phyloP scores from a whole-genome alignment of 345 rosid genomes.

The Camelina neglecta region DNA sequence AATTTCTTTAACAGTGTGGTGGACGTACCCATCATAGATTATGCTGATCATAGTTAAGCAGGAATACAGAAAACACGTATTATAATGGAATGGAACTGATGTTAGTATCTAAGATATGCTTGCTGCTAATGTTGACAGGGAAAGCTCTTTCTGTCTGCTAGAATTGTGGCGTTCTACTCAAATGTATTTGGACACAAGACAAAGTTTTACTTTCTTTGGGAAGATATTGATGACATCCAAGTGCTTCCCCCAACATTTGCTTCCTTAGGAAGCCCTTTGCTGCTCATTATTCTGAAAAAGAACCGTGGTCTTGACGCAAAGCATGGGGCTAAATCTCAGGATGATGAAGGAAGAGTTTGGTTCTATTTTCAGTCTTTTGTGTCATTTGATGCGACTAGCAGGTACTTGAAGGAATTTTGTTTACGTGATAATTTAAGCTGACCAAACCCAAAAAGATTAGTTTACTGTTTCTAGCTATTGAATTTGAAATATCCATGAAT shows the following conservation, averaged over 20 bases:
- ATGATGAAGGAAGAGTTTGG: conserved; percentile 79
- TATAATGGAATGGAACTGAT: not conserved
- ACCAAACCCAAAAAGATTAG: not conserved
- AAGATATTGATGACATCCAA: conserved; percentile 79
- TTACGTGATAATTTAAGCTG: not conserved
- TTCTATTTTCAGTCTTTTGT: conserved; percentile 79
- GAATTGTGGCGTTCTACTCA: conserved; percentile 86
- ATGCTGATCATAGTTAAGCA: not conserved
- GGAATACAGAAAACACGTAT: not conserved
- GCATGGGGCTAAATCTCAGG: conserved; percentile 79
- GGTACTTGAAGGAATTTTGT: conserved; percentile 46
- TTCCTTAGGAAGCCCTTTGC: conserved; percentile 74
- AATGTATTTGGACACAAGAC: conserved; percentile 88
- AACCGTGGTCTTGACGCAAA: conserved; percentile 77
- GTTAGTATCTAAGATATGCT: not conserved
- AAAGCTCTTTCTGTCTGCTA: conserved; percentile 78
- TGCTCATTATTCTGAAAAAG: conserved; percentile 63
- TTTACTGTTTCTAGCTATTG: not conserved
- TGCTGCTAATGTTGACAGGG: conserved; percentile 55
- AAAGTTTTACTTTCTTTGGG: conserved; percentile 86
- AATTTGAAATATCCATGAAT: conserved; percentile 26
- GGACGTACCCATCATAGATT: not conserved
- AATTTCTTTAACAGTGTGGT: not conserved
- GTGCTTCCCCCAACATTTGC: conserved; percentile 73
- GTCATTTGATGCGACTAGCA: conserved; percentile 73